Evolutionary conservation across 495 filamentous ascomycete species (phyloP), one percentile per base, ranked within the genome.

Genomic region (Annulohypoxylon maeteangense): DNA sequence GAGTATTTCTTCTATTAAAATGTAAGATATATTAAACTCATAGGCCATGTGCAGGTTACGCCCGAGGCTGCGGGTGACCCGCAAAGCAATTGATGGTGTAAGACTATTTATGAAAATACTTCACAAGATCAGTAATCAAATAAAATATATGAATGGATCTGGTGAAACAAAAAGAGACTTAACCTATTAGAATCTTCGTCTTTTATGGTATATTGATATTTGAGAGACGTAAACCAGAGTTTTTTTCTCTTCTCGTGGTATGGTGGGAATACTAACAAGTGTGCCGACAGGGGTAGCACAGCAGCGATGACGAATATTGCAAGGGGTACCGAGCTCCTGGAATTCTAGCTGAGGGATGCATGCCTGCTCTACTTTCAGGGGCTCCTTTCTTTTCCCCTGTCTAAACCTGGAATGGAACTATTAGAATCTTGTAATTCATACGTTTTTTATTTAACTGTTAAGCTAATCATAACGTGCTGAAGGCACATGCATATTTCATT

Each of bases 111-210:
- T n/a, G n/a, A n/a, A n/a, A n/a, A n/a, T n/a, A n/a, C n/a, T n/a
- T n/a, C 53, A 72, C 38, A 42, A 32, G 65, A 73, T 73, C 70
- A 73, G 62, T 73, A 69, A 73, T 73, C 70, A 62, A 53, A 64
- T 55, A 59, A 63, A 10, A 20, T 47, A 34, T 12, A 51, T 0
- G 10, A 38, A 45, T 12, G 29, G 38, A 64, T 3, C 20, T 10
- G 12, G 65, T 6, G 25, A 36, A 61, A 56, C 45, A 70, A 11
- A 32, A 29, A 56, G 27, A 40, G 25, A 2, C 54, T 16, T 20
- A 20, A 14, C 32, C 27, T 63, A 54, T 61, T 44, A 68, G 42
- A 29, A 18, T 29, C 22, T 47, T 62, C 31, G 18, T 16, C 42
- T 31, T 44, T 14, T 50, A 47, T 44, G 16, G 34, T 34, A 71